These are phyloP conservation scores for Candida tallmaniae DNA, from an alignment of 805 yeast genomes.

Conservation along the genomic window DNA sequence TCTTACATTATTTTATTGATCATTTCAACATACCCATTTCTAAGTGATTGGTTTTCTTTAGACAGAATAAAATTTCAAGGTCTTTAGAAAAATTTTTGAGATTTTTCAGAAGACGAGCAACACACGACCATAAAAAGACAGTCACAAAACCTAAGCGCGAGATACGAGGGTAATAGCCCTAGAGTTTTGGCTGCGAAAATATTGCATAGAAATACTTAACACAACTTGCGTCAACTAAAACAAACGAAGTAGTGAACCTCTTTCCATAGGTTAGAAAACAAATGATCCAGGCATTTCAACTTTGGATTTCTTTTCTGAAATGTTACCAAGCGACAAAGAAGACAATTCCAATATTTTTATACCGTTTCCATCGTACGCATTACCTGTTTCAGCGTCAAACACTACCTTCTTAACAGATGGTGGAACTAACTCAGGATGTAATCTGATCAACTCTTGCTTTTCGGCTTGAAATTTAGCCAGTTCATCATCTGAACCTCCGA, in stretches of 20 bases:
- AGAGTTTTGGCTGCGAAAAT: neutral
- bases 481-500: slow-evolving; percentile 13
- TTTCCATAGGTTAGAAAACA: slow-evolving; percentile 3
- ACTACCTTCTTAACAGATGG: slow-evolving; percentile 10
- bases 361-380: slow-evolving; percentile 14
- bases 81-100: slow-evolving; percentile 12
- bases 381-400: slow-evolving; percentile 15
- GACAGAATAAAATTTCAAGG: slow-evolving; percentile 2
- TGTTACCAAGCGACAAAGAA: slow-evolving; percentile 10
- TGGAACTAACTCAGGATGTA: slow-evolving; percentile 12
- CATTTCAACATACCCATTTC: slow-evolving; percentile 25
- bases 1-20: too few species aligned
- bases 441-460: slow-evolving; percentile 6
- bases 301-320: slow-evolving; percentile 7
- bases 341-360: slow-evolving; percentile 12
- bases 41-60: slow-evolving; percentile 17
- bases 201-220: neutral
- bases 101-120: neutral
- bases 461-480: slow-evolving; percentile 7
- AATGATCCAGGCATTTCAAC: slow-evolving; percentile 15
- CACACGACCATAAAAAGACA: neutral
- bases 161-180: slow-evolving; percentile 4
- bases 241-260: neutral
- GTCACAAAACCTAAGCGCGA: neutral
- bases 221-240: neutral